These are phyloP conservation scores for Ustulina deusta DNA, from an alignment of 2,329 filamentous ascomycete species.

Conservation along the genomic window DNA sequence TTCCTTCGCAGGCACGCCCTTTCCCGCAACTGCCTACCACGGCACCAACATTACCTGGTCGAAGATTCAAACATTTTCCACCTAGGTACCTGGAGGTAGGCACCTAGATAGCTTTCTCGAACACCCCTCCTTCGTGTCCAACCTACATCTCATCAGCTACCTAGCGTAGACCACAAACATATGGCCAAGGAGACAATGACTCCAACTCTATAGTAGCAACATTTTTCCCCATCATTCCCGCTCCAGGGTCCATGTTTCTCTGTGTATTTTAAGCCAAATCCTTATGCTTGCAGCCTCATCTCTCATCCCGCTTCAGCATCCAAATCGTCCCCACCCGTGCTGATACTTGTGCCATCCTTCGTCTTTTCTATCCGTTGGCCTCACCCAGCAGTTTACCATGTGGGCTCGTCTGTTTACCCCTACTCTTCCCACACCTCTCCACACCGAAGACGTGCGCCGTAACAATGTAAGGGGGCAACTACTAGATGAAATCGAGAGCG, in stretches of 20 bases:
- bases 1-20: not conserved
- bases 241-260: not conserved
- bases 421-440: slow-evolving; percentile 35
- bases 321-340: not conserved
- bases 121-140: not conserved
- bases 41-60: not conserved
- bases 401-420: slow-evolving; percentile 26
- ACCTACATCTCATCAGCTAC: not conserved
- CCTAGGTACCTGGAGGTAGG: not conserved
- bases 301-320: not conserved
- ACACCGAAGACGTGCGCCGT: slow-evolving; percentile 11
- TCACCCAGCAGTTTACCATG: slow-evolving; percentile 18
- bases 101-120: not conserved
- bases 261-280: not conserved
- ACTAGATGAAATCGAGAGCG: slow-evolving; percentile 34
- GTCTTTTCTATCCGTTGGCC: not conserved
- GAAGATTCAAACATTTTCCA: not conserved
- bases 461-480: slow-evolving; percentile 25
- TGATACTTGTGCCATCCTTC: not conserved
- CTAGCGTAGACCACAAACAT: not conserved
- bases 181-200: not conserved
- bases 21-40: not conserved
- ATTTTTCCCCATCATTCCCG: not conserved
- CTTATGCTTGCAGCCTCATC: not conserved
- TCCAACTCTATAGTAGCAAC: not conserved